Conservation (phyloP, 2,329 filamentous ascomycete genomes). For the Podosphaera fusca region DNA sequence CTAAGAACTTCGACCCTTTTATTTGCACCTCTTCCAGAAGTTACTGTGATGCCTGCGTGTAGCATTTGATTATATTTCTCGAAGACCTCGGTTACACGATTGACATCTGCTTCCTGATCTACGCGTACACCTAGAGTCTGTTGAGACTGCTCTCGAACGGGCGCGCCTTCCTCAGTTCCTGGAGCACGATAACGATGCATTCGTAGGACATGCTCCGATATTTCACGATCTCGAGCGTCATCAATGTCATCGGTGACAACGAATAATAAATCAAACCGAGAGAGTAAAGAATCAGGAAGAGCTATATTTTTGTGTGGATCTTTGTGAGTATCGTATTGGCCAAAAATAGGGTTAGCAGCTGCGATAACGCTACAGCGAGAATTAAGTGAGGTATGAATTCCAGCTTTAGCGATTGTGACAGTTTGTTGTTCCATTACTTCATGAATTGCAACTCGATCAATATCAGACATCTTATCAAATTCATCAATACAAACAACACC, state of each 20-base stretch:
- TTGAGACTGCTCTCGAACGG: conserved; percentile 66
- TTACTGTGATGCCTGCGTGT: conserved; percentile 68
- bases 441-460: conserved; percentile 94
- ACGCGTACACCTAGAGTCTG: conserved; percentile 76
- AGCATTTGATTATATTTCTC: conserved; percentile 95
- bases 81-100: conserved; percentile 64
- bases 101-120: conserved; percentile 50
- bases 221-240: conserved; percentile 67
- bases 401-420: conserved; percentile 94
- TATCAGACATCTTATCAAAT: conserved; percentile 98
- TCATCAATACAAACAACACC: conserved; percentile 98
- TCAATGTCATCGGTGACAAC: conserved; percentile 97
- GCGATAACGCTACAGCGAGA: conserved; percentile 91
- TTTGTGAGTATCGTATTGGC: conserved; percentile 95
- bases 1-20: conserved; percentile 73
- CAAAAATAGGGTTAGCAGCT: conserved; percentile 91
- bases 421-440: conserved; percentile 99
- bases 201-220: conserved; percentile 88
- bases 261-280: conserved; percentile 95
- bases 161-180: conserved; percentile 80
- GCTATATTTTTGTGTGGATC: conserved; percentile 98
- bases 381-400: conserved; percentile 92
- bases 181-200: conserved; percentile 93
- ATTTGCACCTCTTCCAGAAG: conserved; percentile 46
- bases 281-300: conserved; percentile 81